Percentiles rank a stretch among this genome's conserved stretches.
Conservation (phyloP, 108 stramenopile species). For the Hondaea fermentalgiana region DNA sequence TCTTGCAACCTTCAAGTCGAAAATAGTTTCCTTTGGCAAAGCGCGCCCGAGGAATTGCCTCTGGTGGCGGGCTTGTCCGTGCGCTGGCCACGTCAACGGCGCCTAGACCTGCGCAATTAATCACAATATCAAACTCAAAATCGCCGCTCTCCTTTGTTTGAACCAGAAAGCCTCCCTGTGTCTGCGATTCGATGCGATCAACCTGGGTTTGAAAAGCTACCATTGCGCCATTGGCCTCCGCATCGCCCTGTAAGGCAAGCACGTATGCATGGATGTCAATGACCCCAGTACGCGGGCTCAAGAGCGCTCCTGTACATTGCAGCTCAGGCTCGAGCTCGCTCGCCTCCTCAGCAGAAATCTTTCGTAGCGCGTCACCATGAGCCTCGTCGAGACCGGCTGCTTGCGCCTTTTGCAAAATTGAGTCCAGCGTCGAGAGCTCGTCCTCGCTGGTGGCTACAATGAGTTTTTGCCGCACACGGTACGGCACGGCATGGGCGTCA, state of each 20-base stretch:
- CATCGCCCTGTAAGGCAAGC: conserved; percentile 32
- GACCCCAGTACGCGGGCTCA: conserved; percentile 37
- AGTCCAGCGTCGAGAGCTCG: neutral
- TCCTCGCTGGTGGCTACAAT: conserved; percentile 22
- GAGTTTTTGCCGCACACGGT: conserved; percentile 17
- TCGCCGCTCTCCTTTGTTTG: conserved; percentile 16
- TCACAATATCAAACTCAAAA: conserved; percentile 22
- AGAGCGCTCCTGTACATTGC: conserved; percentile 15
- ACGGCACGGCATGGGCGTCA: neutral
- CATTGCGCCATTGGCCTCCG: conserved; percentile 26
- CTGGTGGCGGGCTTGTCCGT: neutral
- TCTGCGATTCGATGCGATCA: neutral
- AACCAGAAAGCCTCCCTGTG: neutral
- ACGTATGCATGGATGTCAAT: conserved; percentile 35
- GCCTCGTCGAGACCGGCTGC: conserved; percentile 24
- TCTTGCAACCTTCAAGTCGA: conserved; percentile 22
- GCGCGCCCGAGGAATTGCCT: neutral
- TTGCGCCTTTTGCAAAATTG: conserved; percentile 15
- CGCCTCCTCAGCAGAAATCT: conserved; percentile 18
- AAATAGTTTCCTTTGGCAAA: conserved; percentile 49
- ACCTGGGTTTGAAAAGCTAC: conserved; percentile 26
- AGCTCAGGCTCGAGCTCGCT: conserved; percentile 30
- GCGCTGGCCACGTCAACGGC: conserved; percentile 16
- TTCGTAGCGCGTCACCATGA: neutral
- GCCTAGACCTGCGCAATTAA: conserved; percentile 36